Conservation (phyloP, 768 basidiomycete genomes). For the Tulasnella calospora region DNA sequence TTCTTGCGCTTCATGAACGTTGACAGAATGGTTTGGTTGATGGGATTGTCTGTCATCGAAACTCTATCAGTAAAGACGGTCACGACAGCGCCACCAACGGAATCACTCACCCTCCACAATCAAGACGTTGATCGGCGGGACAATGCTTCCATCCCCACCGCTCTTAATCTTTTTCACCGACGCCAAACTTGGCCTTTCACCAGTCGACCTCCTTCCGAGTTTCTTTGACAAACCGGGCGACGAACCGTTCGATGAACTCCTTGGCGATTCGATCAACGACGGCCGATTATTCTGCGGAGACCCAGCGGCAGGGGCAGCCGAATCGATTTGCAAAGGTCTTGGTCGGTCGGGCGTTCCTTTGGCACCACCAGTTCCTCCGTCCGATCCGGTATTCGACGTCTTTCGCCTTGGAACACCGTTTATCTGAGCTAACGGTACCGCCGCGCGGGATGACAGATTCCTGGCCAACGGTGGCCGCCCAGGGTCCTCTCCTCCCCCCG, state of each 20-base stretch:
- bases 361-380: not conserved
- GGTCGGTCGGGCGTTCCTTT: not conserved
- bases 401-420: not conserved
- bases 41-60: slow-evolving; percentile 74
- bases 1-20: slow-evolving; percentile 95
- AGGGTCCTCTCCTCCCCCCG: slow-evolving; percentile 16
- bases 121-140: slow-evolving; percentile 94
- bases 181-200: slow-evolving; percentile 29
- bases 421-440: not conserved
- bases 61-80: not conserved
- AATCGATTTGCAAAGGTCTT: not conserved
- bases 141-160: slow-evolving; percentile 60
- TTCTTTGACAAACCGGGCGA: not conserved
- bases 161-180: slow-evolving; percentile 48
- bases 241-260: not conserved
- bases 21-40: slow-evolving; percentile 96
- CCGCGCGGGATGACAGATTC: not conserved
- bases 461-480: slow-evolving; percentile 18
- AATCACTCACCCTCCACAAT: slow-evolving; percentile 84
- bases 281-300: not conserved
- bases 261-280: not conserved
- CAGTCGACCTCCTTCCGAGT: slow-evolving; percentile 18
- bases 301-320: not conserved
- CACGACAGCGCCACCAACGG: not conserved
- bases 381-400: slow-evolving; percentile 1